Evolutionary conservation across 2,329 filamentous ascomycete species (phyloP).

Genomic region (Davidsoniella virescens): DNA sequence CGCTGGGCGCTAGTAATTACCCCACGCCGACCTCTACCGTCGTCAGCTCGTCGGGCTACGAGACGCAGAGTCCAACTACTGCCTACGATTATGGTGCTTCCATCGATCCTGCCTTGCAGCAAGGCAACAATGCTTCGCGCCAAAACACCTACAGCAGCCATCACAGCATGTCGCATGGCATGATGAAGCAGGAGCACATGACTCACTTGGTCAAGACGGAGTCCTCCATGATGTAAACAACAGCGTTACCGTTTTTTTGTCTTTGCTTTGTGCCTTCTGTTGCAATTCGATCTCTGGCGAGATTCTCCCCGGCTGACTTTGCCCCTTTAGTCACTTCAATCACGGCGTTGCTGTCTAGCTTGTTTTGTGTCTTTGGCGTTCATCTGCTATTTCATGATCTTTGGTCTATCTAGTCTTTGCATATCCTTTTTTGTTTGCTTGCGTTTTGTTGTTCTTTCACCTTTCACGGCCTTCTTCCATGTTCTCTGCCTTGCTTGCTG

Average conservation of each 20-base stretch:
- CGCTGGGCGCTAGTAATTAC: constrained; percentile 10
- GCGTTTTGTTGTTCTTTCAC: too few relatives aligned
- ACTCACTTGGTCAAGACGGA: constrained; percentile 9
- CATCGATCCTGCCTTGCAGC: constrained; percentile 48
- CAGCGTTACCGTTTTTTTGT: not conserved
- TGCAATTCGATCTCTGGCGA: too few relatives aligned
- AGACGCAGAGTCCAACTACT: constrained; percentile 8
- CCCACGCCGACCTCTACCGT: constrained; percentile 10
- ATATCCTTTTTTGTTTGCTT: too few relatives aligned
- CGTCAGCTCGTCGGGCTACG: constrained; percentile 10
- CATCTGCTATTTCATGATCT: not conserved
- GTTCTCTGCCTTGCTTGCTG: not conserved
- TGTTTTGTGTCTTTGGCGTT: not conserved
- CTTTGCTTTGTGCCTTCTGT: not conserved
- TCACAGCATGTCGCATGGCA: constrained; percentile 6
- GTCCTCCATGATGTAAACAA: constrained; percentile 8
- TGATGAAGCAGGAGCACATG: constrained; percentile 7
- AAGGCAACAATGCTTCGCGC: not conserved
- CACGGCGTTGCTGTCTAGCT: too few relatives aligned
- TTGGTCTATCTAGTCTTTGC: not conserved
- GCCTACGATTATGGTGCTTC: constrained; percentile 37
- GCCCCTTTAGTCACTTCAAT: too few relatives aligned
- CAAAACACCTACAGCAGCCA: not conserved
- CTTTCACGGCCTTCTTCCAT: not conserved
- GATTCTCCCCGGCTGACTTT: too few relatives aligned